phyloP scores from a whole-genome alignment of 78 protist genomes.

The Dictyostelium brefeldianum region DNA sequence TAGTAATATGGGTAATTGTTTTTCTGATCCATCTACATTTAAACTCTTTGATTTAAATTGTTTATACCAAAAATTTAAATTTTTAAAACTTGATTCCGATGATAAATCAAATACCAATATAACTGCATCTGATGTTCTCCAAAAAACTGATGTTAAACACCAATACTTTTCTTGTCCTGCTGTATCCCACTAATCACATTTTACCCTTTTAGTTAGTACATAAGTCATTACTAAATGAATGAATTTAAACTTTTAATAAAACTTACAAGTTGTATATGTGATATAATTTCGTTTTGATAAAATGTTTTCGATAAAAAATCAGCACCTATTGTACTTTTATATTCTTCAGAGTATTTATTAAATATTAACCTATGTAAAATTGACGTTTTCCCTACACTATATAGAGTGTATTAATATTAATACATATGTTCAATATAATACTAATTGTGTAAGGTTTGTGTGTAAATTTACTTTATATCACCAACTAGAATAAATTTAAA shows the following conservation, averaged over 20 bases:
- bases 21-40: conserved; percentile 14
- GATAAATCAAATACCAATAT: conserved; percentile 35
- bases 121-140: conserved; percentile 68
- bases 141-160: conserved; percentile 71
- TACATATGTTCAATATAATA: no score
- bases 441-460: neutral
- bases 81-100: conserved; percentile 3
- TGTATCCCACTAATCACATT: conserved; percentile 53
- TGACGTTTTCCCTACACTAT: conserved; percentile 58
- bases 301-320: conserved; percentile 53
- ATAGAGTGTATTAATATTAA: no score
- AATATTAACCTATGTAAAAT: conserved; percentile 49
- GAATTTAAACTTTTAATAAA: no score
- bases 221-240: no score
- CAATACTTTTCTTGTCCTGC: conserved; percentile 62
- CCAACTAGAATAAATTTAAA: conserved; percentile 47
- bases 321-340: conserved; percentile 48
- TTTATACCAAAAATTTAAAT: conserved; percentile 50
- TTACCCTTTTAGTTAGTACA: neutral
- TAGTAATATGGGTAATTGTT: conserved; percentile 15
- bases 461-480: conserved; percentile 29
- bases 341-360: conserved; percentile 30
- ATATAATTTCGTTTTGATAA: conserved; percentile 25
- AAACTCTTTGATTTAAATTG: conserved; percentile 49
- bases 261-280: conserved; percentile 42